These are phyloP conservation scores for Clausena lansium DNA, from an alignment of 345 rosid species.

Conservation along the genomic window DNA sequence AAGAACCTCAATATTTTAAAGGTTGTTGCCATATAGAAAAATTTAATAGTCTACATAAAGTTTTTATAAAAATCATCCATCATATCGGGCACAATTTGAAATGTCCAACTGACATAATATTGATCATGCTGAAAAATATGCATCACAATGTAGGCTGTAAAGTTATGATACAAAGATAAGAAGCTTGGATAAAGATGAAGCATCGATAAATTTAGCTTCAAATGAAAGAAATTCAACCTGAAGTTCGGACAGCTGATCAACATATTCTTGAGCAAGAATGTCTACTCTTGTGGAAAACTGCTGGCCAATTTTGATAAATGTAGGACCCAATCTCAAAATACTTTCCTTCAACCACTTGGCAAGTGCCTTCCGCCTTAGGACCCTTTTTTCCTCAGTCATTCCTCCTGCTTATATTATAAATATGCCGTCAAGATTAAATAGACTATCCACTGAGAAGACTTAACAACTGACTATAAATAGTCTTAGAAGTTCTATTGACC, in stretches of 20 bases:
- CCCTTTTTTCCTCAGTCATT: conserved; percentile 80
- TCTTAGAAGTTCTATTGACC: not conserved
- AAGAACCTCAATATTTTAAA: not conserved
- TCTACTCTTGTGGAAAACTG: conserved; percentile 98
- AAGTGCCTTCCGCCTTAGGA: conserved; percentile 58
- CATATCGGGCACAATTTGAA: not conserved
- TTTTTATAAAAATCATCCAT: not conserved
- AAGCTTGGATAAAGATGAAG: not conserved
- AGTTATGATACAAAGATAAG: not conserved
- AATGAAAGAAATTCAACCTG: conserved; percentile 53
- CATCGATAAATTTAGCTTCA: not conserved
- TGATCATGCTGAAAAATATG: not conserved
- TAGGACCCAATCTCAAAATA: conserved; percentile 91
- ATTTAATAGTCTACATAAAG: not conserved
- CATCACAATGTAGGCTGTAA: not conserved
- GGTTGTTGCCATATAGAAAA: not conserved
- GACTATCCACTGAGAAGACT: not conserved
- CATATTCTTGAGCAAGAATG: conserved; percentile 97
- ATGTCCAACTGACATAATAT: not conserved
- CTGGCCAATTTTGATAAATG: conserved; percentile 97
- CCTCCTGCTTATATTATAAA: conserved; percentile 62
- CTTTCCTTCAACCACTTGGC: conserved; percentile 96
- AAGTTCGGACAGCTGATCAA: conserved; percentile 93
- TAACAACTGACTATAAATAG: not conserved
- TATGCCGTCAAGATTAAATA: conserved; percentile 3